These are phyloP conservation scores for Ascochyta clinopodiicola DNA, from an alignment of 2,329 filamentous ascomycete genomes.

Conservation along the genomic window DNA sequence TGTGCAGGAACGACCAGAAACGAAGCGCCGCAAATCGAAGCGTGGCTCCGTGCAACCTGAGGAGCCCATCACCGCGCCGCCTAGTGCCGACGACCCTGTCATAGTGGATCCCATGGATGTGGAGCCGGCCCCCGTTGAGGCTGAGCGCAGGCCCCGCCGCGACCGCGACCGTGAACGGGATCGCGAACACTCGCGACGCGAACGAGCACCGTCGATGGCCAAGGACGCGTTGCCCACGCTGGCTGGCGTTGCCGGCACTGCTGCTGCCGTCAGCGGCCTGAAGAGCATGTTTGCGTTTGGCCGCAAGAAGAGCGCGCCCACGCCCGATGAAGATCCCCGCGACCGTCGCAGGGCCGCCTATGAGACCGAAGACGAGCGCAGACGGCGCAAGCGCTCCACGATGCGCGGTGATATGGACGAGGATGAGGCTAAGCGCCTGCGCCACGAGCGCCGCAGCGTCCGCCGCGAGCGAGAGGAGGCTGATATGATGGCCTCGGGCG, in stretches of 20 bases:
- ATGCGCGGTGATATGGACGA: conserved; percentile 44
- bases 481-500: conserved; percentile 35
- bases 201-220: conserved; percentile 66
- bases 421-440: conserved; percentile 46
- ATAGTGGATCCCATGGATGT: conserved; percentile 49
- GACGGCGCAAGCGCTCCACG: conserved; percentile 47
- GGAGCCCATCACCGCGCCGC: conserved; percentile 45
- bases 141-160: conserved; percentile 50
- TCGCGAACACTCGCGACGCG: conserved; percentile 49
- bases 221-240: conserved; percentile 57
- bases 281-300: conserved; percentile 60
- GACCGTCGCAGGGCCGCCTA: conserved; percentile 43
- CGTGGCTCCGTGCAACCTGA: conserved; percentile 46
- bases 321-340: conserved; percentile 37
- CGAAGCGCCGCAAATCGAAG: conserved; percentile 52
- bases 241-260: conserved; percentile 38
- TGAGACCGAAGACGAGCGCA: conserved; percentile 48
- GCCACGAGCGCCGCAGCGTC: conserved; percentile 46
- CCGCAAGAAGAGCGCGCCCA: conserved; percentile 40
- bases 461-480: conserved; percentile 38
- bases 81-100: conserved; percentile 53
- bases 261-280: conserved; percentile 58
- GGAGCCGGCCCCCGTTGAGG: conserved; percentile 56
- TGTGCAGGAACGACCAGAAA: conserved; percentile 39
- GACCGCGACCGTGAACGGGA: conserved; percentile 30